These are phyloP conservation scores for Beauveria rudraprayagi DNA, from an alignment of 2,329 filamentous ascomycete species.

Conservation along the genomic window DNA sequence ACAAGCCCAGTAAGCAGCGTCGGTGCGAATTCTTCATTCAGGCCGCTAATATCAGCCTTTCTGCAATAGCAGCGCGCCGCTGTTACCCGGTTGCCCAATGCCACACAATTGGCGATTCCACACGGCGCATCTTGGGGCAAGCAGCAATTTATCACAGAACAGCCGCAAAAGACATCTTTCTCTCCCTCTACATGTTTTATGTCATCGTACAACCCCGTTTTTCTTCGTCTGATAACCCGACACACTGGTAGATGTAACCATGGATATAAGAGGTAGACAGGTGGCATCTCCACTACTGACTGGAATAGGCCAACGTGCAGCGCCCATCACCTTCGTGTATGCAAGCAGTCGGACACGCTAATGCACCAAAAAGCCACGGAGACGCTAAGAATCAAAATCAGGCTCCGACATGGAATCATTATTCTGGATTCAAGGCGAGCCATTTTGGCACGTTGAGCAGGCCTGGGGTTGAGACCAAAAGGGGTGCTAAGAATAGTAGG, in stretches of 20 bases:
- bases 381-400: not conserved
- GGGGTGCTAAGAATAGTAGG: not conserved
- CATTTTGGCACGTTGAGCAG: not conserved
- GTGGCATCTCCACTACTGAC: not conserved
- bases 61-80: not conserved
- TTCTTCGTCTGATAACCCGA: not conserved
- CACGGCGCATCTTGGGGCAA: not conserved
- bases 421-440: not conserved
- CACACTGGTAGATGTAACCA: not conserved
- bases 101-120: no score
- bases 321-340: conserved; percentile 1
- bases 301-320: not conserved
- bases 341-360: not conserved
- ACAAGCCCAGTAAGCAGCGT: no score
- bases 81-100: not conserved
- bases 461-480: not conserved
- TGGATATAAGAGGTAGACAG: not conserved
- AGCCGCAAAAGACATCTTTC: no score
- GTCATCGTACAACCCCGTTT: not conserved
- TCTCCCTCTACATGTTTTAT: not conserved
- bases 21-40: not conserved
- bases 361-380: not conserved
- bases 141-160: not conserved
- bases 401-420: not conserved
- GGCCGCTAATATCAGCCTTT: not conserved